phyloP scores from a whole-genome alignment of 352 stramenopile species.

The Peronospora destructor region DNA sequence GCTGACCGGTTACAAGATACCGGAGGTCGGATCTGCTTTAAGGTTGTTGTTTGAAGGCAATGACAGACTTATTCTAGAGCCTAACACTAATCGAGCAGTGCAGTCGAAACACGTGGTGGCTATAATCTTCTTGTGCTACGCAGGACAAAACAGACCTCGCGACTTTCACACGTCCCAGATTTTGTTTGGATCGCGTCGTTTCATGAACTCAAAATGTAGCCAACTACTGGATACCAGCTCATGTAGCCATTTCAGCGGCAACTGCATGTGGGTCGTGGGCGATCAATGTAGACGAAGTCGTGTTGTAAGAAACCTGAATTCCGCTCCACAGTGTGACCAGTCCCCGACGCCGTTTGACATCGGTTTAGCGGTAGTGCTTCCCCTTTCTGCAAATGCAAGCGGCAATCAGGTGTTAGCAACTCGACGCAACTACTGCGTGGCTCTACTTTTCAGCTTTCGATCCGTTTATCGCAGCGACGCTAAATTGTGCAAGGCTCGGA shows the following conservation, averaged over 20 bases:
- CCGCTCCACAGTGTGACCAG: background rate
- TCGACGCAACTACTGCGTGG: constrained; percentile 28
- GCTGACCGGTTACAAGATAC: constrained; percentile 20
- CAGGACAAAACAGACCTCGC: background rate
- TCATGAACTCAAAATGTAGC: constrained; percentile 6
- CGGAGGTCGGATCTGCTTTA: constrained; percentile 6
- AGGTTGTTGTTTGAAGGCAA: constrained; percentile 5
- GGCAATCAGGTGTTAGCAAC: constrained; percentile 2
- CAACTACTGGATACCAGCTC: background rate
- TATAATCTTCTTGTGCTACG: background rate
- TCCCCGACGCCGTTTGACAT: background rate
- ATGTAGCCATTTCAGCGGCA: background rate
- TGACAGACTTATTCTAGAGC: constrained; percentile 1
- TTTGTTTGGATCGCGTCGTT: constrained; percentile 26
- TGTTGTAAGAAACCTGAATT: too few relatives aligned
- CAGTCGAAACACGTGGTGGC: background rate
- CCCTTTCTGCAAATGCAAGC: constrained; percentile 6
- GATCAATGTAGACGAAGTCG: too few relatives aligned
- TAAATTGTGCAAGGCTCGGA: constrained; percentile 35
- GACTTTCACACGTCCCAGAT: constrained; percentile 18
- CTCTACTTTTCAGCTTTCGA: constrained; percentile 54
- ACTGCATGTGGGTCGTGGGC: background rate
- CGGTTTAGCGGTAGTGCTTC: constrained; percentile 1
- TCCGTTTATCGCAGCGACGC: constrained; percentile 53
- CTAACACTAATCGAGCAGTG: background rate